Percentiles rank a stretch among this genome's conserved stretches.
Evolutionary conservation across 2,329 filamentous ascomycete species (phyloP).

Genomic region (Aspergillus texensis): DNA sequence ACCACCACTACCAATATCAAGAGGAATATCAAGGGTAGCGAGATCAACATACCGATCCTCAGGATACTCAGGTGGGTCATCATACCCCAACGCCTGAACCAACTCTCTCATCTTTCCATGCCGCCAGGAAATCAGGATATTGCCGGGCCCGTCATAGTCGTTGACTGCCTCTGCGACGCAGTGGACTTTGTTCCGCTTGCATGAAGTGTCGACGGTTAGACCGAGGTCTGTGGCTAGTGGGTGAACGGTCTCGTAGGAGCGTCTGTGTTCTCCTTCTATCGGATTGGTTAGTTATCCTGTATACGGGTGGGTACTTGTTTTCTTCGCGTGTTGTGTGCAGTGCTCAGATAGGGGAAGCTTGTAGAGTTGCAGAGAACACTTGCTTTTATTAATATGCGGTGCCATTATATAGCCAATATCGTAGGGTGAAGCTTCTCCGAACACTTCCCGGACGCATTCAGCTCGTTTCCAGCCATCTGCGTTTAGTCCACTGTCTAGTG

Average conservation of each 20-base stretch:
- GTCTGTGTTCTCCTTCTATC: constrained; percentile 21
- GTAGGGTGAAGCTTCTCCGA: constrained; percentile 27
- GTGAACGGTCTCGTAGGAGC: constrained; percentile 27
- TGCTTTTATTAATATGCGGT: constrained; percentile 27
- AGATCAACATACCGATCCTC: constrained; percentile 27
- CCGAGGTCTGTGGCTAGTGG: constrained; percentile 32
- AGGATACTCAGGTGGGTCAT: constrained; percentile 27
- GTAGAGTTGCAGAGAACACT: neutral
- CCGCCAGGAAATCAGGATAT: constrained; percentile 35
- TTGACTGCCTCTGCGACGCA: constrained; percentile 27
- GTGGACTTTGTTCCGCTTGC: constrained; percentile 24
- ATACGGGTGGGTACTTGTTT: neutral
- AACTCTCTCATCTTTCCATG: constrained; percentile 29
- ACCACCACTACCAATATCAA: neutral
- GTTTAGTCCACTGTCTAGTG: constrained; percentile 27
- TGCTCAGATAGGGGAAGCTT: too few relatives aligned
- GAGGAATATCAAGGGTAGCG: neutral
- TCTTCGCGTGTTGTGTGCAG: neutral
- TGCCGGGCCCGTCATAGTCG: constrained; percentile 26
- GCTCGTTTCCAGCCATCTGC: constrained; percentile 29
- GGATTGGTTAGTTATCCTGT: neutral
- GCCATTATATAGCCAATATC: constrained; percentile 33
- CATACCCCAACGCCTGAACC: constrained; percentile 23
- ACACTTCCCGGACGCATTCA: constrained; percentile 31
- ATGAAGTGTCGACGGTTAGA: constrained; percentile 30